These are phyloP conservation scores for Lecanosticta acicola DNA, from an alignment of 2,329 filamentous ascomycete species.

Conservation along the genomic window DNA sequence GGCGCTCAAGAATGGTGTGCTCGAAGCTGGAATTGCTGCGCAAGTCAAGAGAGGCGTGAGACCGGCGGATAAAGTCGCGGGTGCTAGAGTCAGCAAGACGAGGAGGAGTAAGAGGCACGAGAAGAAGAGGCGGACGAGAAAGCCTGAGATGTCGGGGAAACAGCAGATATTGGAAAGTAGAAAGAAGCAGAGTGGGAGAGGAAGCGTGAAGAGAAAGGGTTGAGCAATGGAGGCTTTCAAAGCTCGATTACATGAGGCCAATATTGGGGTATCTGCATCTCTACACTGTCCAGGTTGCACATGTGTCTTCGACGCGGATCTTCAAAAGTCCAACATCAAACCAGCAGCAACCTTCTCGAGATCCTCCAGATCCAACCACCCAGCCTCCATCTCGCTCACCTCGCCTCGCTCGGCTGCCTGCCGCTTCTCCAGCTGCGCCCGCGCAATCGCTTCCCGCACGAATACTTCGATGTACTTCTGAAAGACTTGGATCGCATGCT, in stretches of 20 bases:
- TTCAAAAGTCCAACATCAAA: slow-evolving; percentile 75
- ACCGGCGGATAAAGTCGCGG: slow-evolving; percentile 8
- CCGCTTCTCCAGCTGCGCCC: slow-evolving; percentile 65
- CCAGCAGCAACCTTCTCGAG: slow-evolving; percentile 82
- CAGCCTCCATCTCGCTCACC: slow-evolving; percentile 25
- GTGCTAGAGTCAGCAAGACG: slow-evolving; percentile 12
- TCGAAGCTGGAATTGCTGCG: slow-evolving; percentile 19
- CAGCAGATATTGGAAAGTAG: slow-evolving; percentile 17
- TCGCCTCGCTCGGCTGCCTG: slow-evolving; percentile 33
- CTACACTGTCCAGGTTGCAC: neutral
- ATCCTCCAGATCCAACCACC: slow-evolving; percentile 68
- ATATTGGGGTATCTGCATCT: neutral
- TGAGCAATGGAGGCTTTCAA: too few relatives aligned
- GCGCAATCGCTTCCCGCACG: slow-evolving; percentile 78
- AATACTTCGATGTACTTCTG: slow-evolving; percentile 88
- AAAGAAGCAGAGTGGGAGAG: slow-evolving; percentile 6
- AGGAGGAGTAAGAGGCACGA: slow-evolving; percentile 12
- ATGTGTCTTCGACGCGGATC: neutral
- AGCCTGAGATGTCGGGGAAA: slow-evolving; percentile 10
- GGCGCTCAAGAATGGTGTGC: slow-evolving; percentile 14
- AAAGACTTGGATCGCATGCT: slow-evolving; percentile 69
- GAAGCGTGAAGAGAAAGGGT: slow-evolving; percentile 9
- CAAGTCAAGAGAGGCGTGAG: slow-evolving; percentile 15
- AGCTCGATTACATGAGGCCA: too few relatives aligned
- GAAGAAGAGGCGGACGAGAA: slow-evolving; percentile 1